A percentile compares a stretch with the other conserved stretches of the same genome.
Evolutionary conservation across 768 basidiomycete genomes (phyloP).

Genomic region (Boletellus sp.): DNA sequence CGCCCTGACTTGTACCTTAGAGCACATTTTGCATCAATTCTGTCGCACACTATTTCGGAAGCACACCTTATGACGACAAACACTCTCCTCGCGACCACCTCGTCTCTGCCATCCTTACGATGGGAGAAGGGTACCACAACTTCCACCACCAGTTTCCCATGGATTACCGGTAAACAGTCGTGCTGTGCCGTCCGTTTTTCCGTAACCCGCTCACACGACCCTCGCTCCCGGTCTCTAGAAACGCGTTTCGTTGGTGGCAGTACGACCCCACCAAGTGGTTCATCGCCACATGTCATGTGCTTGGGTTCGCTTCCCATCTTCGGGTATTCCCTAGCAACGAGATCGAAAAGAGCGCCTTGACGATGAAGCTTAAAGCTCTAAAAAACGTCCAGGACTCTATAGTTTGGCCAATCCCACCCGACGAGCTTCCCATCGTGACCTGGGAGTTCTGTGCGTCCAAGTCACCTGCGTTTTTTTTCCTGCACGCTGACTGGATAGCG

Average conservation of each 20-base stretch:
- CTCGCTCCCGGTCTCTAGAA: constrained; percentile 35
- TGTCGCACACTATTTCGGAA: constrained; percentile 80
- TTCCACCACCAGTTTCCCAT: constrained; percentile 90
- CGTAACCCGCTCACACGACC: constrained; percentile 5
- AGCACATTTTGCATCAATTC: constrained; percentile 90
- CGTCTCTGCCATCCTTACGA: constrained; percentile 76
- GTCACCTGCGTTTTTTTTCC: background rate
- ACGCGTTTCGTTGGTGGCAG: constrained; percentile 71
- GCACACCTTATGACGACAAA: constrained; percentile 77
- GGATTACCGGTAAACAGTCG: constrained; percentile 40
- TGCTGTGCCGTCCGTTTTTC: background rate
- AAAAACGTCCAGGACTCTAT: constrained; percentile 59
- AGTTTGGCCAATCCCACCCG: constrained; percentile 54
- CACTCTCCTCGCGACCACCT: constrained; percentile 76
- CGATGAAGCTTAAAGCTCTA: constrained; percentile 79
- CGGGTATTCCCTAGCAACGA: constrained; percentile 87
- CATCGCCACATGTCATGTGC: constrained; percentile 57
- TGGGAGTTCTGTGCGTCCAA: constrained; percentile 74
- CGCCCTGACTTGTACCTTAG: constrained; percentile 30
- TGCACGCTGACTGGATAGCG: background rate
- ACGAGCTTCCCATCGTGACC: constrained; percentile 67
- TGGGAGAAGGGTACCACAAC: constrained; percentile 66
- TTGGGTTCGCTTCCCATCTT: constrained; percentile 78
- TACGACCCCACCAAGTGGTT: constrained; percentile 78
- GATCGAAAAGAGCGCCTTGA: constrained; percentile 74